Conservation (phyloP, 495 filamentous ascomycete genomes). For the Daldinia childiae region DNA sequence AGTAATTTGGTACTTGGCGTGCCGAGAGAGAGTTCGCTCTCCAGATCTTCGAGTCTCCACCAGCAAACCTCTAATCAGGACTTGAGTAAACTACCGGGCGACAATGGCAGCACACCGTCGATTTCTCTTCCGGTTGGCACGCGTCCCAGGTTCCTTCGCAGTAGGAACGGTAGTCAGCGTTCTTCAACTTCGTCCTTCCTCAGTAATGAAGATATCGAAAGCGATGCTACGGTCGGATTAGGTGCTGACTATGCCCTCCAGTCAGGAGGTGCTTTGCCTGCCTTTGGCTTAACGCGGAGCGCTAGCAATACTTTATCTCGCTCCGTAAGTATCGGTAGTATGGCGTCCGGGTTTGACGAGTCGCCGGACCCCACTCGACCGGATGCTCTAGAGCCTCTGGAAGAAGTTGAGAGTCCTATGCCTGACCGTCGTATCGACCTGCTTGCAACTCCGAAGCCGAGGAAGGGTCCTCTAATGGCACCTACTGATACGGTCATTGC, state of each 20-base stretch:
- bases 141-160: conserved; percentile 77
- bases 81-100: conserved; percentile 36
- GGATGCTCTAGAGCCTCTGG: conserved; percentile 61
- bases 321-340: conserved; percentile 89
- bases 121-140: conserved; percentile 53
- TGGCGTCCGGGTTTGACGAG: conserved; percentile 90
- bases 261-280: conserved; percentile 78
- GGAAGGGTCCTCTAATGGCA: conserved; percentile 60
- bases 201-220: conserved; percentile 69
- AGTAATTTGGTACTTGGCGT: conserved; percentile 19
- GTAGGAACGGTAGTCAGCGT: conserved; percentile 77
- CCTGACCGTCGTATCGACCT: conserved; percentile 47
- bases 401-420: conserved; percentile 53
- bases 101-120: conserved; percentile 47
- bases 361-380: conserved; percentile 67
- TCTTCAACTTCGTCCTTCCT: conserved; percentile 79
- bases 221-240: conserved; percentile 70
- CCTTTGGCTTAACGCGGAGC: conserved; percentile 61
- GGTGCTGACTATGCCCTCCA: conserved; percentile 89
- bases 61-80: conserved; percentile 46
- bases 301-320: conserved; percentile 71
- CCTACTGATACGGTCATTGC: conserved; percentile 91
- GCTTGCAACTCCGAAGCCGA: conserved; percentile 60
- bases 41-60: conserved; percentile 57
- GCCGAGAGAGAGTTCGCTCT: conserved; percentile 53